These are phyloP conservation scores for Fagus sylvatica DNA, from an alignment of 306 rosid species.

Conservation along the genomic window DNA sequence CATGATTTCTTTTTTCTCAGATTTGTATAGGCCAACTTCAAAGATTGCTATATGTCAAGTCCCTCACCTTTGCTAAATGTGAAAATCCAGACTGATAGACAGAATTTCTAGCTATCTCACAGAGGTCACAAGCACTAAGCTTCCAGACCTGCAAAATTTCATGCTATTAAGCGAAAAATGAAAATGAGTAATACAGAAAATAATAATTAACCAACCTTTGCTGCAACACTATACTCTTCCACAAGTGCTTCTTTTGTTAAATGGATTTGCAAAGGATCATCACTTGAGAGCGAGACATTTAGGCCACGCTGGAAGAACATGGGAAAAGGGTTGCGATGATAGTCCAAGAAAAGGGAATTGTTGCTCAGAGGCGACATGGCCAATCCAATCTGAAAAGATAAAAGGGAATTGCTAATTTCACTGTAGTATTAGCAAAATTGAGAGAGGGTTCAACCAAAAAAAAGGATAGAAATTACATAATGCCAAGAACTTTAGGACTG, in stretches of 20 bases:
- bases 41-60: slow-evolving; percentile 1
- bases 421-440: slow-evolving; percentile 8
- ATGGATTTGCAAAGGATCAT: slow-evolving; percentile 69
- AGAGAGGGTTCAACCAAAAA: slow-evolving; percentile 6
- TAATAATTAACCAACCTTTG: slow-evolving; percentile 34
- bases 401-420: slow-evolving; percentile 12
- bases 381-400: slow-evolving; percentile 61
- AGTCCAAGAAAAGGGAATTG: slow-evolving; percentile 84
- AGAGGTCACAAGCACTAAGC: slow-evolving; percentile 79
- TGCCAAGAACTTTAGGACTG: neutral
- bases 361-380: slow-evolving; percentile 85
- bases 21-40: neutral
- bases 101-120: slow-evolving; percentile 85
- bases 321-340: slow-evolving; percentile 78
- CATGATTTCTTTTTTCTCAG: neutral
- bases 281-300: slow-evolving; percentile 78
- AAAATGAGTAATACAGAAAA: neutral
- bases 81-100: slow-evolving; percentile 94
- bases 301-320: slow-evolving; percentile 83
- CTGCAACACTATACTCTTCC: slow-evolving; percentile 56
- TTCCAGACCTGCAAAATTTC: slow-evolving; percentile 70
- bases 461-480: neutral
- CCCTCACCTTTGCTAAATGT: slow-evolving; percentile 67
- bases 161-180: neutral
- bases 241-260: slow-evolving; percentile 52